Percentiles rank a stretch among this genome's conserved stretches.
Evolutionary conservation across 768 basidiomycete genomes (phyloP).

Genomic region (Tylopilus rubrobrunneus): DNA sequence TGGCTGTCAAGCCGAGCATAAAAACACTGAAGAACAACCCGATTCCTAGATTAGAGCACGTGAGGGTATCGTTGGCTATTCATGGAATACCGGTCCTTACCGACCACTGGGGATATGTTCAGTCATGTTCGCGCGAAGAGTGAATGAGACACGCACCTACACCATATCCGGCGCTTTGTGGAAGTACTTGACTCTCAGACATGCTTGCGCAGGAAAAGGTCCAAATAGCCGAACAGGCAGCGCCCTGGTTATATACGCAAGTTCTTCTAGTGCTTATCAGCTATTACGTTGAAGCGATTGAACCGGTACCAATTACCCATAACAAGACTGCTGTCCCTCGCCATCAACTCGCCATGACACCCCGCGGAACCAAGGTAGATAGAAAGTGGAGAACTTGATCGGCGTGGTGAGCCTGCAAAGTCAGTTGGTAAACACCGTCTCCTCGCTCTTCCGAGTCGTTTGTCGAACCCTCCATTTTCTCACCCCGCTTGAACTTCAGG

Average conservation of each 20-base stretch:
- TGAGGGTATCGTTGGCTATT: background rate
- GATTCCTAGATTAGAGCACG: slow-evolving; percentile 51
- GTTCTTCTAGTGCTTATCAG: slow-evolving; percentile 14
- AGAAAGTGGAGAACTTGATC: too few relatives aligned
- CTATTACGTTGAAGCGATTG: background rate
- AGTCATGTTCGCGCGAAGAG: background rate
- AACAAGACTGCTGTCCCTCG: background rate
- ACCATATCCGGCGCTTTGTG: slow-evolving; percentile 84
- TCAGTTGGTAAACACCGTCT: too few relatives aligned
- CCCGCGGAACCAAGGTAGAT: too few relatives aligned
- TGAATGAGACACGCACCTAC: slow-evolving; percentile 48
- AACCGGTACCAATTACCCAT: background rate
- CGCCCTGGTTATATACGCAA: slow-evolving; percentile 4
- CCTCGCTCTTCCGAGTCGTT: too few relatives aligned
- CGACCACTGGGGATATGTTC: slow-evolving; percentile 40
- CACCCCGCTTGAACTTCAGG: too few relatives aligned
- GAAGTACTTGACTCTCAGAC: slow-evolving; percentile 44
- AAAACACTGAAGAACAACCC: slow-evolving; percentile 84
- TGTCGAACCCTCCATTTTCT: too few relatives aligned
- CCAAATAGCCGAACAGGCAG: background rate
- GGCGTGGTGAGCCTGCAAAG: too few relatives aligned
- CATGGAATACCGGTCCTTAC: slow-evolving; percentile 27
- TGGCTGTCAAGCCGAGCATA: slow-evolving; percentile 71
- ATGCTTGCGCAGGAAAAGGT: slow-evolving; percentile 9
- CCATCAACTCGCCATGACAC: too few relatives aligned